Conservation (phyloP, 1,139 yeast genomes). For the Taphrina pruni region DNA sequence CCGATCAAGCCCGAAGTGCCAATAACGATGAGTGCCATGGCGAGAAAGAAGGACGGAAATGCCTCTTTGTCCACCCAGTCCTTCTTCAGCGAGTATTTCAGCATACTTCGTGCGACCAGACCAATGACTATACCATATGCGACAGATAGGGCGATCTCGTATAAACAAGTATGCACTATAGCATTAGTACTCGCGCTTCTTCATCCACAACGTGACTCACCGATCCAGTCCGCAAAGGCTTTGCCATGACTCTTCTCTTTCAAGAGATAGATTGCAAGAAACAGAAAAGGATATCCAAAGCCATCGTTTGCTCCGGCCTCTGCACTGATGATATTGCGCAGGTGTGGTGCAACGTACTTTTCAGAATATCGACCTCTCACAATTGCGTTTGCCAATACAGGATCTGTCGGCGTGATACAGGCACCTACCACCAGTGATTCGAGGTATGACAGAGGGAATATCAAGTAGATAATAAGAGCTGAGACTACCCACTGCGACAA, state of each 20-base stretch:
- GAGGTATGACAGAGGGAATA: slow-evolving; percentile 48
- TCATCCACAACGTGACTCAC: background rate
- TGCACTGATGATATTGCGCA: slow-evolving; percentile 52
- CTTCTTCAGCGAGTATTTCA: slow-evolving; percentile 48
- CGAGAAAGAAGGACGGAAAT: slow-evolving; percentile 48
- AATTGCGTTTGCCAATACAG: slow-evolving; percentile 56
- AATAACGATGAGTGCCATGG: slow-evolving; percentile 49
- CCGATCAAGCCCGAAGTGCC: slow-evolving; percentile 55
- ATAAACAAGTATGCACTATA: slow-evolving; percentile 50
- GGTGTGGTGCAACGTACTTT: slow-evolving; percentile 50
- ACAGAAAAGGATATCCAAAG: slow-evolving; percentile 55
- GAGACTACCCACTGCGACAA: slow-evolving; percentile 52
- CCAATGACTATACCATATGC: slow-evolving; percentile 53
- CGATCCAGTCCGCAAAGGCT: slow-evolving; percentile 53
- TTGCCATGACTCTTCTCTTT: slow-evolving; percentile 47
- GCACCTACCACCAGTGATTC: slow-evolving; percentile 35
- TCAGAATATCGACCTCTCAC: slow-evolving; percentile 57
- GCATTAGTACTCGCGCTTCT: background rate
- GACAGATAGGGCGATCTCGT: slow-evolving; percentile 52
- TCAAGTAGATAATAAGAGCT: slow-evolving; percentile 53
- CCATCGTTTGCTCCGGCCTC: slow-evolving; percentile 57
- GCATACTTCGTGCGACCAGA: slow-evolving; percentile 49
- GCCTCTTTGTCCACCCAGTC: slow-evolving; percentile 49
- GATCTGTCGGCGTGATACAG: slow-evolving; percentile 49
- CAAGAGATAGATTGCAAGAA: slow-evolving; percentile 52